Base-by-base conservation (phyloP, 768 basidiomycete genomes). In the Phylloporus sp. region DNA sequence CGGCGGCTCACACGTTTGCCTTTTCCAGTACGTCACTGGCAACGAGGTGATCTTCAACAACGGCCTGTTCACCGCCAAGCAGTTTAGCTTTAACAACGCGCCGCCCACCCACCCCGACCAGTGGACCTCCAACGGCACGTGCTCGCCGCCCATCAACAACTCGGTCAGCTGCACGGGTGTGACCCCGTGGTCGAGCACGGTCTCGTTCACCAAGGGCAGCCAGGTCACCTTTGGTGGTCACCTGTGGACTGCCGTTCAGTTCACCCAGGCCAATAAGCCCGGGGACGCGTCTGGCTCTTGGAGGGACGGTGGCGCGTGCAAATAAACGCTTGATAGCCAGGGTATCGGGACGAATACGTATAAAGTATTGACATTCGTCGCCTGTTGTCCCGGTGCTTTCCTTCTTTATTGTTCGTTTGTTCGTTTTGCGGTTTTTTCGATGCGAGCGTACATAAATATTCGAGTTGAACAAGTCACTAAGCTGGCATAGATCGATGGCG, bases 271-370 rank as follows among this genome's bases (percentile, higher is more conserved):
- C 0, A 64, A 64, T 24, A 0, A 17, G 6, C 65, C 63, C 0
- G 63, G 63, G 2, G 63, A 63, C 9, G 9, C 48, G 2, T 65
- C 63, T 8, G 63, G 64, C 11, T 43, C 50, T 13, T 64, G 65
- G 65, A 26, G 48, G 33, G 55, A 60, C 11, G 9, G 28, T 2
- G 63, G 63, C 2, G 52, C n/a, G n/a, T n/a, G n/a, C n/a, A n/a
- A n/a, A n/a, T n/a, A n/a, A n/a, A n/a, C n/a, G n/a, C n/a, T n/a
- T n/a, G n/a, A n/a, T n/a, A n/a, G n/a, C n/a, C n/a, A n/a, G n/a
- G n/a, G n/a, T n/a, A n/a, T n/a, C n/a, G n/a, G n/a, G n/a, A n/a
- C n/a, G n/a, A n/a, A n/a, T n/a, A n/a, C n/a, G n/a, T n/a, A n/a
- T n/a, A n/a, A n/a, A n/a, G n/a, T n/a, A n/a, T n/a, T n/a, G n/a